These are phyloP conservation scores for Mycena polygramma DNA, from an alignment of 768 basidiomycete genomes.

Conservation along the genomic window DNA sequence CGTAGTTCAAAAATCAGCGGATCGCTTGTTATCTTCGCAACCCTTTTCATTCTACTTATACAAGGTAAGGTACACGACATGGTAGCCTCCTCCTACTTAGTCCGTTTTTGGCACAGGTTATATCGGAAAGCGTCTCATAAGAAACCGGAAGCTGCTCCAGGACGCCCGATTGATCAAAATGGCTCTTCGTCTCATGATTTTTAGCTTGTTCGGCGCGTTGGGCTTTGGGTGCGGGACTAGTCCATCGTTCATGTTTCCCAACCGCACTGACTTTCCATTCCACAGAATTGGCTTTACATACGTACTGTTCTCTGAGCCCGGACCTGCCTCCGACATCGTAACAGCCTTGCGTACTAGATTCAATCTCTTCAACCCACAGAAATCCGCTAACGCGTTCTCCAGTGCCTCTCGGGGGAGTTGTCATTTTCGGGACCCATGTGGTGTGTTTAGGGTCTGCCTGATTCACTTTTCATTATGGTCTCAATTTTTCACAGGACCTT, in stretches of 20 bases:
- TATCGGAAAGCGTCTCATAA: constrained; percentile 43
- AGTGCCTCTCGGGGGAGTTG: constrained; percentile 18
- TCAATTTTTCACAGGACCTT: constrained; percentile 20
- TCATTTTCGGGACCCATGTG: constrained; percentile 33
- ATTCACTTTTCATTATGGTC: not conserved
- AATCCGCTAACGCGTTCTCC: not conserved
- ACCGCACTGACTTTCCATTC: not conserved
- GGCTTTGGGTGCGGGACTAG: constrained; percentile 41
- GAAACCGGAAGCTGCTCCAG: constrained; percentile 38
- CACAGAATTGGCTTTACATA: constrained; percentile 33
- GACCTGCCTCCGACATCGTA: constrained; percentile 31
- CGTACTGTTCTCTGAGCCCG: constrained; percentile 26
- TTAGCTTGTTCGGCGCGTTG: constrained; percentile 45
- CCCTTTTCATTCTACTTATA: constrained; percentile 39
- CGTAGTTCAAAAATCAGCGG: constrained; percentile 46
- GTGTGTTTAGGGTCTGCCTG: constrained; percentile 3
- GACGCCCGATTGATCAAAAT: constrained; percentile 32
- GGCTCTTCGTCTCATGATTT: constrained; percentile 46
- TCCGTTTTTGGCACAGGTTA: constrained; percentile 32
- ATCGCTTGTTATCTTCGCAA: constrained; percentile 40
- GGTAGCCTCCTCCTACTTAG: not conserved
- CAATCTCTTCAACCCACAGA: not conserved
- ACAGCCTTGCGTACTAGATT: constrained; percentile 18
- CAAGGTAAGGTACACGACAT: constrained; percentile 33
- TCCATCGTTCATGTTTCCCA: not conserved